These are phyloP conservation scores for Euphorbia celastroides DNA, from an alignment of 441 rosid species.

Conservation along the genomic window DNA sequence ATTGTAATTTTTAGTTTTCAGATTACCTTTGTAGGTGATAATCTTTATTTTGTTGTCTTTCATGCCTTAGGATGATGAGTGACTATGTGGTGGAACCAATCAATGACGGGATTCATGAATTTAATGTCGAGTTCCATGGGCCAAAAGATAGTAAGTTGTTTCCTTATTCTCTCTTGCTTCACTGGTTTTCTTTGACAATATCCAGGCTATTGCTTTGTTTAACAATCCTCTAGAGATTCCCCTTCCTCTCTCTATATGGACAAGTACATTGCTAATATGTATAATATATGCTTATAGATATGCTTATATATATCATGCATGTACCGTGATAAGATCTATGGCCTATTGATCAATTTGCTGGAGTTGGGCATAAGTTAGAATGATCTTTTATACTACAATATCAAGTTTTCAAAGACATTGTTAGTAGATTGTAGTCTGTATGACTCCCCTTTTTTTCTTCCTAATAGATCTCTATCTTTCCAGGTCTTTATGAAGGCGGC, in stretches of 20 bases:
- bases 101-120: slow-evolving; percentile 63
- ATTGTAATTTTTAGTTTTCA: not conserved
- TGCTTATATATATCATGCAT: not conserved
- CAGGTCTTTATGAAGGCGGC: slow-evolving; percentile 72
- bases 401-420: not conserved
- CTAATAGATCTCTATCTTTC: slow-evolving; percentile 1
- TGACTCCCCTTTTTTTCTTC: not conserved
- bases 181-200: not conserved
- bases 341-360: not conserved
- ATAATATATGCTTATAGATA: not conserved
- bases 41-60: slow-evolving; percentile 6
- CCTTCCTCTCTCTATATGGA: not conserved
- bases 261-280: not conserved
- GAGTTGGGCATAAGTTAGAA: not conserved
- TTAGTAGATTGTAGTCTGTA: not conserved
- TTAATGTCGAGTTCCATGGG: slow-evolving; percentile 66
- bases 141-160: slow-evolving; percentile 55
- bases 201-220: not conserved
- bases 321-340: no score
- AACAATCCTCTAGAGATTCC: not conserved
- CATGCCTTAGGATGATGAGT: slow-evolving; percentile 58
- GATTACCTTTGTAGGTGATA: not conserved
- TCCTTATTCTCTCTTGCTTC: not conserved
- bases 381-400: not conserved
- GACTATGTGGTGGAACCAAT: slow-evolving; percentile 64